These are phyloP conservation scores for Quercus tomentella DNA, from an alignment of 331 rosid species.

Conservation along the genomic window DNA sequence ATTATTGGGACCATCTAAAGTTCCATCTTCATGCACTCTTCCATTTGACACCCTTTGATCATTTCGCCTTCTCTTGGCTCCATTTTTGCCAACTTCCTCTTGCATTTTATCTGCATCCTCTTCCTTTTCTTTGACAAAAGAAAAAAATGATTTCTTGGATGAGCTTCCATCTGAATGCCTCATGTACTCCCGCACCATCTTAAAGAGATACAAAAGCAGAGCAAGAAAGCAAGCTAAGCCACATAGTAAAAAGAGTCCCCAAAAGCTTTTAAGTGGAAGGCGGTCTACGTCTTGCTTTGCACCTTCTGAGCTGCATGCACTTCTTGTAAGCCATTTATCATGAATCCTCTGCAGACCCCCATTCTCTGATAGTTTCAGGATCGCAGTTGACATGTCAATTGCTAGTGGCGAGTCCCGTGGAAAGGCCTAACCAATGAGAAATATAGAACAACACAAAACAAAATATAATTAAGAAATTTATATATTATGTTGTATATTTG, in stretches of 20 bases:
- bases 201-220: constrained; percentile 21
- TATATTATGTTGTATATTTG: background rate
- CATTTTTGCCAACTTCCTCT: constrained; percentile 1
- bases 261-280: constrained; percentile 51
- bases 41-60: background rate
- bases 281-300: constrained; percentile 49
- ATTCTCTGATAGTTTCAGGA: constrained; percentile 50
- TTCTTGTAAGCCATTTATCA: constrained; percentile 62
- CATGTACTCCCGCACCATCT: constrained; percentile 24
- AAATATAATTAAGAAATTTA: background rate
- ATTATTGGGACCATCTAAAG: too few species aligned
- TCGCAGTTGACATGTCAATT: constrained; percentile 59
- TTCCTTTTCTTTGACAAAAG: constrained; percentile 34
- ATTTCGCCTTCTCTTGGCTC: background rate
- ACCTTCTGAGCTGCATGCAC: constrained; percentile 58
- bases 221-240: constrained; percentile 51
- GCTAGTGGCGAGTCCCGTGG: constrained; percentile 69
- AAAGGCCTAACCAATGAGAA: constrained; percentile 35
- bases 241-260: constrained; percentile 57
- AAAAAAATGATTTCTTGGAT: constrained; percentile 1
- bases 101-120: background rate
- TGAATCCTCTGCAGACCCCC: constrained; percentile 61
- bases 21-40: background rate
- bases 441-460: background rate
- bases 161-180: constrained; percentile 5